These are phyloP conservation scores for Sinapis alba DNA, from an alignment of 441 rosid species.

Conservation along the genomic window DNA sequence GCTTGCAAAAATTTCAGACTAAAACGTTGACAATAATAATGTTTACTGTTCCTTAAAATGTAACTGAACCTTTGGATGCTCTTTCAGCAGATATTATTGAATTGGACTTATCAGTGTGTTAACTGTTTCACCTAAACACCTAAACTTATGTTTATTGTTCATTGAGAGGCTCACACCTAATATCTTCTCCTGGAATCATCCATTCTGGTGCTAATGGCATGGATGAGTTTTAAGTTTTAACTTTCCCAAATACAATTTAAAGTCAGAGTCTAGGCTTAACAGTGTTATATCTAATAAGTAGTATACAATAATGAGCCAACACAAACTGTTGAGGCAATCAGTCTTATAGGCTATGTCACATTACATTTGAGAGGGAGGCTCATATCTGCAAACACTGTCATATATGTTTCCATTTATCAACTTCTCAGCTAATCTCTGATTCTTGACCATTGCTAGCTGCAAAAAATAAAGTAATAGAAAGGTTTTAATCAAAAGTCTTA, in stretches of 20 bases:
- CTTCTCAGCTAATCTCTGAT: conserved; percentile 95
- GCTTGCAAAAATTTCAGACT: conserved; percentile 43
- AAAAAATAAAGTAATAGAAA: conserved; percentile 22
- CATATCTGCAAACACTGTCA: conserved; percentile 94
- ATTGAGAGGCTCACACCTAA: neutral
- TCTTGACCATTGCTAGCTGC: conserved; percentile 99
- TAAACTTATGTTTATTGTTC: neutral
- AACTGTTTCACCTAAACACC: neutral
- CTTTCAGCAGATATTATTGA: neutral
- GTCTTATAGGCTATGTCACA: conserved; percentile 12
- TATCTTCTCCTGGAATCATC: neutral
- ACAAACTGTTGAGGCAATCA: neutral
- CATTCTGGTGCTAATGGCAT: neutral
- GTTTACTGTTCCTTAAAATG: conserved; percentile 9
- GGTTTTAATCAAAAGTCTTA: neutral
- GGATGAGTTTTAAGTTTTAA: neutral
- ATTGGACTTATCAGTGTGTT: neutral
- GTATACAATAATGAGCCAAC: conserved; percentile 25
- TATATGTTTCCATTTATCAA: conserved; percentile 84
- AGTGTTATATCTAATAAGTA: neutral
- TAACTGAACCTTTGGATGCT: neutral
- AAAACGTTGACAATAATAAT: neutral
- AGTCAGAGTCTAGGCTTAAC: neutral
- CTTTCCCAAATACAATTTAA: neutral
- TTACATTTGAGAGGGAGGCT: conserved; percentile 47